Conservation (phyloP, 2,329 filamentous ascomycete genomes). For the Claviceps arundinis region DNA sequence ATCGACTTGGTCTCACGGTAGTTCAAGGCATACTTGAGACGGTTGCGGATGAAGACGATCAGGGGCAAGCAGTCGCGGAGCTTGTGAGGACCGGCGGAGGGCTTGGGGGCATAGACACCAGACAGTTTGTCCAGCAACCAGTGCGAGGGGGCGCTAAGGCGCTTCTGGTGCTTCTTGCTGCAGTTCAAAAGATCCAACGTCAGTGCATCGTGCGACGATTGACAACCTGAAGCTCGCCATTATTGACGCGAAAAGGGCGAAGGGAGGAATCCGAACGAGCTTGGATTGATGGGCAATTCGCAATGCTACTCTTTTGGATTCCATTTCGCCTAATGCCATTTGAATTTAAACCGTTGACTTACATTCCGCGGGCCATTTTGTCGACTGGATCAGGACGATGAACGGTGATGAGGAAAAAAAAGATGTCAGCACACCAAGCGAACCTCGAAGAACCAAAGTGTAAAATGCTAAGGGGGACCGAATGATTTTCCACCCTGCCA, state of each 20-base stretch:
- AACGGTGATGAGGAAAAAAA: slow-evolving; percentile 21
- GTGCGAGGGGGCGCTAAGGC: slow-evolving; percentile 96
- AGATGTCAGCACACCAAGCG: slow-evolving; percentile 11
- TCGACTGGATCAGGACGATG: slow-evolving; percentile 26
- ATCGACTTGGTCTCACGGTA: slow-evolving; percentile 94
- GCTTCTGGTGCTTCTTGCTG: slow-evolving; percentile 99
- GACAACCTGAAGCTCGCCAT: not conserved
- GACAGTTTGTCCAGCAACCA: slow-evolving; percentile 99
- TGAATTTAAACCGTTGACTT: slow-evolving; percentile 19
- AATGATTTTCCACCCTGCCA: slow-evolving; percentile 17
- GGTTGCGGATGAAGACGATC: slow-evolving; percentile 94
- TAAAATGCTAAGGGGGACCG: slow-evolving; percentile 16
- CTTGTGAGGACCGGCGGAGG: slow-evolving; percentile 91
- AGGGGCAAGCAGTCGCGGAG: slow-evolving; percentile 96
- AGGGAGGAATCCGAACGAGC: too few relatives aligned
- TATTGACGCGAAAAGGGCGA: not conserved
- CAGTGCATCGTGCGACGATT: not conserved
- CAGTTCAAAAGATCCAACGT: slow-evolving; percentile 7
- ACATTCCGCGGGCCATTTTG: slow-evolving; percentile 55
- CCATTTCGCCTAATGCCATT: not conserved
- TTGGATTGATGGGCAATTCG: not conserved
- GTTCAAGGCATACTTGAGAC: slow-evolving; percentile 99
- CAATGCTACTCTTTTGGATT: not conserved
- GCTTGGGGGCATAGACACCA: slow-evolving; percentile 64
- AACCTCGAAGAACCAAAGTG: slow-evolving; percentile 9